phyloP scores from a whole-genome alignment of 768 basidiomycete species.

The Suillus lakei region DNA sequence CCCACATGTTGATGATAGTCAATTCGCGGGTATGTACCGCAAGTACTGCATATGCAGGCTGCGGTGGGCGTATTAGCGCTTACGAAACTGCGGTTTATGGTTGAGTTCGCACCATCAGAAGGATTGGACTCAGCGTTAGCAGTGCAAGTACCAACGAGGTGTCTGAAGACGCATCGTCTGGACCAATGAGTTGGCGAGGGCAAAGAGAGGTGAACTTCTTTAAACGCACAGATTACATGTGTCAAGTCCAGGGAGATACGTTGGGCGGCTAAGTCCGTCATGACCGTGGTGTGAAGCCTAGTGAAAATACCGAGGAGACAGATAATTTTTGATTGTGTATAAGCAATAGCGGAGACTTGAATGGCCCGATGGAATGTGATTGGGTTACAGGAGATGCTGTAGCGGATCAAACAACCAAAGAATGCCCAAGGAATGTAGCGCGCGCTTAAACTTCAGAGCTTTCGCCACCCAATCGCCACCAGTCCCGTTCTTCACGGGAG shows the following conservation, averaged over 20 bases:
- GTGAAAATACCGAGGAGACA: not conserved
- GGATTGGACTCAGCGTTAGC: conserved; percentile 69
- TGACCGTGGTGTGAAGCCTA: not conserved
- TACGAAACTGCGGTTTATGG: not conserved
- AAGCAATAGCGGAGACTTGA: not conserved
- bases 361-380: not conserved
- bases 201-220: conserved; percentile 21
- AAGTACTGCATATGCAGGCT: conserved; percentile 83
- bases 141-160: conserved; percentile 63
- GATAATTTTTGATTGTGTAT: not conserved
- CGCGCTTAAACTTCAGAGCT: too few species aligned
- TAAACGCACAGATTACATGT: conserved; percentile 59
- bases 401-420: not conserved
- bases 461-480: too few species aligned
- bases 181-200: conserved; percentile 5
- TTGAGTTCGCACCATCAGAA: conserved; percentile 63
- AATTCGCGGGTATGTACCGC: conserved; percentile 79
- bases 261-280: conserved; percentile 14
- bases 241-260: conserved; percentile 64
- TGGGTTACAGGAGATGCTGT: not conserved
- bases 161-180: conserved; percentile 67
- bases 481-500: too few species aligned
- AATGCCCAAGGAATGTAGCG: not conserved
- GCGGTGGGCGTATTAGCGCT: conserved; percentile 14
- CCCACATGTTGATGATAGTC: conserved; percentile 83